Base-by-base conservation (phyloP, 352 stramenopile genomes). In the Globisporangium canariense region DNA sequence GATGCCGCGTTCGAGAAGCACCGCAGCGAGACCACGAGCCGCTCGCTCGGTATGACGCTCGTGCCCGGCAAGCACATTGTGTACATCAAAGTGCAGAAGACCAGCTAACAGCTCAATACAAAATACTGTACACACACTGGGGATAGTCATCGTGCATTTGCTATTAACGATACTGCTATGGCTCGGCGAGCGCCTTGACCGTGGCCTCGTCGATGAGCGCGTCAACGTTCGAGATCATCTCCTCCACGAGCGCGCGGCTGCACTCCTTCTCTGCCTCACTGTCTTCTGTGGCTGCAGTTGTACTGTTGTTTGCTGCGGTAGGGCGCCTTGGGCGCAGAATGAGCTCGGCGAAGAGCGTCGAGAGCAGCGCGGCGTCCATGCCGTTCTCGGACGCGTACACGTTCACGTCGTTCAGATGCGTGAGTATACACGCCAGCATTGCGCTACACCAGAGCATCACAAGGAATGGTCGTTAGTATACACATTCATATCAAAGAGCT, bases 381-480 rank as follows among this genome's bases (percentile, higher is more conserved):
- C 60, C 65, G 71, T 94, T 94, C 66, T 89, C 80, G 30, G 78
- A 78, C n/a, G 78, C 71, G 66, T 94, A 94, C 40, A 77, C 80
- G 53, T 83, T 88, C 46, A 94, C 81, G 63, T 94, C 85, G 68
- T 94, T 94, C 56, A 91, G 59, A 58, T 94, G 85, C 67, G 88
- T 90, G 28, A 94, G 77, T 61, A 94, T 60, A 52, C 81, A 91
- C 32, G 78, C 83, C 16, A 94, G 57, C 77, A 88, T 90, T 7
- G 73, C 76, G 41, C 82, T 91, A 36, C 38, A 30, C 0, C 2
- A 34, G 59, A 30, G 36, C 16, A 67, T 20, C 11, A 54, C 11
- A 32, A 32, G 9, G 47, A 14, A 10, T 34, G 30, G 32, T 56
- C 9, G 18, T 34, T n/a, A 38, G 34, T 16, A 34, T 34, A 20